Base-by-base conservation (phyloP, 163 green algal genomes). In the Dunaliella salina region DNA sequence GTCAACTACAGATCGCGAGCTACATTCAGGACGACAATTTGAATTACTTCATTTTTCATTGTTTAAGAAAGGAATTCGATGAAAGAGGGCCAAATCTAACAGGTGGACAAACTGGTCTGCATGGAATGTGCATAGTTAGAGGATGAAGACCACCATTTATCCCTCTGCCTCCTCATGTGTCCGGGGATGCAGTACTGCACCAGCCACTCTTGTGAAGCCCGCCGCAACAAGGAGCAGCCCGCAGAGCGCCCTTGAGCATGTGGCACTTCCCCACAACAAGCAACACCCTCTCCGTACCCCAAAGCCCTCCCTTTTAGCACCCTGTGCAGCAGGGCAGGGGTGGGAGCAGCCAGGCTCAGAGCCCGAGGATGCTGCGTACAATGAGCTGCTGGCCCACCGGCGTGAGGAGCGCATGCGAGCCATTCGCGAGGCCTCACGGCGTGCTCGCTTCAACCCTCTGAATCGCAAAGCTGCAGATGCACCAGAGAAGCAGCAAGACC, bases 311-410 rank as follows among this genome's bases (percentile, higher is more conserved):
- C 75, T n/a, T 8, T 25, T 81, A 18, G 29, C 17, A 34, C 17
- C 20, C 20, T 33, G n/a, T 29, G 35, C 80, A 34, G 34, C 34
- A 69, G 33, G 80, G 20, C 33, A 59, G 25, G 35, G 80, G 17
- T 22, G 78, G 29, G 33, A 35, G 33, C 59, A 26, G 20, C n/a
- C 26, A n/a, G 18, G 29, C 50, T 33, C 80, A 63, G 80, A 71
- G 25, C 50, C 87, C 1, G 87, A 90, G 22, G 87, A 90, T 50
- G 85, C 87, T n/a, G 78, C 45, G 1, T 85, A 85, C 1, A 88
- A 90, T 63, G 63, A 88, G 33, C 69, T 90, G 63, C 69, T 90
- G 63, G 72, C 50, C 20, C 71, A 85, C 34, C 71, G 80, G 30
- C 45, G 72, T 29, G 72, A 80, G 40, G 84, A 90, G 32, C 83